Conservation (phyloP, 306 rosid genomes). For the Quercus variabilis region DNA sequence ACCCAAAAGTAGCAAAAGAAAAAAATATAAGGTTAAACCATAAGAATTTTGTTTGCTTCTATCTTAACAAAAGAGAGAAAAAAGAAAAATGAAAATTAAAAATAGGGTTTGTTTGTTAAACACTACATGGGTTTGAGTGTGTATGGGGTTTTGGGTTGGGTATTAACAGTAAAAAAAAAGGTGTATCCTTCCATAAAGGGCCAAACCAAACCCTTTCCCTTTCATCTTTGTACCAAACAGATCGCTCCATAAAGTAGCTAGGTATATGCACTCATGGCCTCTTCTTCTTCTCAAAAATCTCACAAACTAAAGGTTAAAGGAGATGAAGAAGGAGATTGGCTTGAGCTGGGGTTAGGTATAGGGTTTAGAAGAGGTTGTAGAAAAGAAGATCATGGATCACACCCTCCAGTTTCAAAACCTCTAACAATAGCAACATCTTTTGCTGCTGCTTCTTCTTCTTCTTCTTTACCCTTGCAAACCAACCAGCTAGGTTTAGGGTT, state of each 20-base stretch:
- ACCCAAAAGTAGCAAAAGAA: conserved; percentile 5
- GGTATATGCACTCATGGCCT: conserved; percentile 33
- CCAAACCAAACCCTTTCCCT: conserved; percentile 22
- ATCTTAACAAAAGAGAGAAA: background rate
- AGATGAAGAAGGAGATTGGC: conserved; percentile 29
- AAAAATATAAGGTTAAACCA: background rate
- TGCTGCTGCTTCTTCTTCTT: conserved; percentile 14
- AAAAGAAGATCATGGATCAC: conserved; percentile 5
- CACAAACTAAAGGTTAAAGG: background rate
- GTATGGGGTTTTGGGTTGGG: conserved; percentile 18
- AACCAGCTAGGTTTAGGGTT: background rate
- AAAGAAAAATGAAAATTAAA: background rate
- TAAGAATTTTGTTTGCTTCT: background rate
- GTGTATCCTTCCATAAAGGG: conserved; percentile 39
- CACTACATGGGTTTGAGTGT: background rate
- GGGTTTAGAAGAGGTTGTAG: conserved; percentile 16
- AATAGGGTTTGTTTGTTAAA: background rate
- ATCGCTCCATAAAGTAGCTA: conserved; percentile 29
- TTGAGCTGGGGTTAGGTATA: conserved; percentile 43
- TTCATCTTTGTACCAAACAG: conserved; percentile 21
- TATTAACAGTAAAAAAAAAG: conserved; percentile 18
- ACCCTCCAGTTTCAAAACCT: conserved; percentile 22
- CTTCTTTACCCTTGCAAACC: background rate
- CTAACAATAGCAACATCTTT: background rate
- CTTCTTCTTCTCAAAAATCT: conserved; percentile 38